Evolutionary conservation across 352 stramenopile species (phyloP).

Genomic region (Pythium insidiosum): DNA sequence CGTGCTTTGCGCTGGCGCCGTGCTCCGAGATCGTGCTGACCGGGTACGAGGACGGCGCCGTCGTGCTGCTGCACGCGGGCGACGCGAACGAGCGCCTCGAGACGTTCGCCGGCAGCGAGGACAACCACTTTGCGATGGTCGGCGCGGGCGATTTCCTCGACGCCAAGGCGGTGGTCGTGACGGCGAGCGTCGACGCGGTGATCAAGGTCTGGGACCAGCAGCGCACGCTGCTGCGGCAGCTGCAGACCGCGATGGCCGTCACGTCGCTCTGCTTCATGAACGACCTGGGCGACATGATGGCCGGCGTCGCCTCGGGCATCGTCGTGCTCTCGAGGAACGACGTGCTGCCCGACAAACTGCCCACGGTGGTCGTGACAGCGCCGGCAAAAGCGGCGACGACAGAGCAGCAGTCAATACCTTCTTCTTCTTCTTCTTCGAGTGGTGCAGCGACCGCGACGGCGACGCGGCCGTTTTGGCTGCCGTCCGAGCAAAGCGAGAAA

Average conservation of each 20-base stretch:
- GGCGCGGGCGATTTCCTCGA: slow-evolving; percentile 59
- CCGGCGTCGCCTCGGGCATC: slow-evolving; percentile 38
- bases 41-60: slow-evolving; percentile 54
- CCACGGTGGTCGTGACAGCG: slow-evolving; percentile 1
- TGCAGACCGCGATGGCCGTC: slow-evolving; percentile 48
- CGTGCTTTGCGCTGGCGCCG: slow-evolving; percentile 41
- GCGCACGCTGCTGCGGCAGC: slow-evolving; percentile 42
- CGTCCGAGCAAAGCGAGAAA: too few species aligned
- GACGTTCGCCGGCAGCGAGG: slow-evolving; percentile 26
- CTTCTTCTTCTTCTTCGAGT: too few species aligned
- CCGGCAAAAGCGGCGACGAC: too few species aligned
- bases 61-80: slow-evolving; percentile 39
- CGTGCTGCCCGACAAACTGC: slow-evolving; percentile 44
- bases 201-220: slow-evolving; percentile 69
- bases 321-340: slow-evolving; percentile 52
- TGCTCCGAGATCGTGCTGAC: slow-evolving; percentile 46
- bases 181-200: slow-evolving; percentile 57
- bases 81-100: slow-evolving; percentile 23
- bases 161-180: slow-evolving; percentile 39
- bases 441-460: too few species aligned
- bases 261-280: slow-evolving; percentile 70
- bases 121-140: slow-evolving; percentile 51
- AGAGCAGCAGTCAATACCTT: too few species aligned
- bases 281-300: slow-evolving; percentile 40
- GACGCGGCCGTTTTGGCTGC: too few species aligned